Percentiles rank a stretch among this genome's conserved stretches.
Conservation (phyloP, 306 rosid species). For the Abrus pulchellus region DNA sequence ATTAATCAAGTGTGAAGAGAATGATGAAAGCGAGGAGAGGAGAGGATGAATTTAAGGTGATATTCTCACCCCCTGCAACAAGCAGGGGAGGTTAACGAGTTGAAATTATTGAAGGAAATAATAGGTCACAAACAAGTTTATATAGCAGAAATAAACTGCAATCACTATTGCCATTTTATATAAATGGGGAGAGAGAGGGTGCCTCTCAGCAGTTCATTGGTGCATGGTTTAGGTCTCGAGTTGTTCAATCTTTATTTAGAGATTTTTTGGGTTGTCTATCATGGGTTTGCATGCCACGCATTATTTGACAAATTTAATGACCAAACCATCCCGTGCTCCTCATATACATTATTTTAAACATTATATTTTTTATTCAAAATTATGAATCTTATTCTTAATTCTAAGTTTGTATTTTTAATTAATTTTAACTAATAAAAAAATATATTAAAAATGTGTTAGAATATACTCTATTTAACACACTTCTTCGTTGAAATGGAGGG, state of each 20-base stretch:
- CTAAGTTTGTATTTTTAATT: too few species aligned
- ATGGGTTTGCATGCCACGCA: neutral
- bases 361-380: too few species aligned
- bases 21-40: too few species aligned
- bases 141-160: neutral
- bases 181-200: neutral
- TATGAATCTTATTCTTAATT: too few species aligned
- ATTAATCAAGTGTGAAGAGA: neutral
- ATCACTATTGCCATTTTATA: neutral
- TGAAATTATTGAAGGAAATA: neutral
- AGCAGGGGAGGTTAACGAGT: slow-evolving; percentile 36
- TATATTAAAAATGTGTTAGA: too few species aligned
- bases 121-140: neutral
- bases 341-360: too few species aligned
- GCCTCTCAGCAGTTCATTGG: slow-evolving; percentile 11
- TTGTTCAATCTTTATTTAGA: slow-evolving; percentile 38
- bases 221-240: neutral
- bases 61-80: neutral
- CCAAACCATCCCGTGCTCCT: neutral
- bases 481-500: neutral
- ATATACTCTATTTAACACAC: too few species aligned
- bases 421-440: too few species aligned
- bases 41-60: neutral
- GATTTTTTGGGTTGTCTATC: neutral
- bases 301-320: neutral